phyloP scores from a whole-genome alignment of 2,329 filamentous ascomycete species.

The Colletotrichum acutatum region DNA sequence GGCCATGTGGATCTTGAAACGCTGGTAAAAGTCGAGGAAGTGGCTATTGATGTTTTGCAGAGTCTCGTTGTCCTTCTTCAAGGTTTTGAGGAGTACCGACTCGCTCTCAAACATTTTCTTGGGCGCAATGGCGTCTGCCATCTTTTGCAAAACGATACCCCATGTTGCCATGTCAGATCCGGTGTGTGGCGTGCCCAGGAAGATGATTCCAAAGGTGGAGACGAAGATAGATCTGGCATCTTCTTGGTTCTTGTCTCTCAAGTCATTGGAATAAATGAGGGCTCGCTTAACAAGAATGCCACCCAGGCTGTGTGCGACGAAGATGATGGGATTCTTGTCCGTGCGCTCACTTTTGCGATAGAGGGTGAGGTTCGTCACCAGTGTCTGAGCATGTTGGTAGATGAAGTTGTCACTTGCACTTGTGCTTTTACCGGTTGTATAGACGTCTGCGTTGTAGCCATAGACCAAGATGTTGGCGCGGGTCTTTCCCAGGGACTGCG shows the following conservation, averaged over 20 bases:
- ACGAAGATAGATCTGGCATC: slow-evolving; percentile 76
- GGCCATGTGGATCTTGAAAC: slow-evolving; percentile 80
- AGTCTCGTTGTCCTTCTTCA: slow-evolving; percentile 80
- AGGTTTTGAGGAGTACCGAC: slow-evolving; percentile 73
- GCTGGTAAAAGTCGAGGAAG: slow-evolving; percentile 77
- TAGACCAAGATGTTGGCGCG: slow-evolving; percentile 76
- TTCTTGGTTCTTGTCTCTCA: slow-evolving; percentile 69
- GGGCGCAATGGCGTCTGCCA: slow-evolving; percentile 73
- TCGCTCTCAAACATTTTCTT: slow-evolving; percentile 75
- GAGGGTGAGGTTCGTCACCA: slow-evolving; percentile 70
- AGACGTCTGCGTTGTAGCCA: slow-evolving; percentile 78
- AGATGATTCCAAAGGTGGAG: slow-evolving; percentile 81
- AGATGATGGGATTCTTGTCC: slow-evolving; percentile 75
- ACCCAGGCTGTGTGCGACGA: slow-evolving; percentile 79
- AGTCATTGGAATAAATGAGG: slow-evolving; percentile 73
- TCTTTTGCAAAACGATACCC: slow-evolving; percentile 74
- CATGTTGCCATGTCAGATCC: slow-evolving; percentile 76
- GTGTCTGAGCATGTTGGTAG: slow-evolving; percentile 76
- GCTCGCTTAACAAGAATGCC: slow-evolving; percentile 79
- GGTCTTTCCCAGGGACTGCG: slow-evolving; percentile 64
- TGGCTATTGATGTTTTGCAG: slow-evolving; percentile 79
- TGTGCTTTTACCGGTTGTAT: slow-evolving; percentile 54
- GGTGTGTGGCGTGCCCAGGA: slow-evolving; percentile 80
- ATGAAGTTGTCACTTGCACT: slow-evolving; percentile 74
- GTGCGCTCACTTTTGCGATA: slow-evolving; percentile 70